Conservation (phyloP, 2,329 filamentous ascomycete species). For the Cordyceps cateniannulata region DNA sequence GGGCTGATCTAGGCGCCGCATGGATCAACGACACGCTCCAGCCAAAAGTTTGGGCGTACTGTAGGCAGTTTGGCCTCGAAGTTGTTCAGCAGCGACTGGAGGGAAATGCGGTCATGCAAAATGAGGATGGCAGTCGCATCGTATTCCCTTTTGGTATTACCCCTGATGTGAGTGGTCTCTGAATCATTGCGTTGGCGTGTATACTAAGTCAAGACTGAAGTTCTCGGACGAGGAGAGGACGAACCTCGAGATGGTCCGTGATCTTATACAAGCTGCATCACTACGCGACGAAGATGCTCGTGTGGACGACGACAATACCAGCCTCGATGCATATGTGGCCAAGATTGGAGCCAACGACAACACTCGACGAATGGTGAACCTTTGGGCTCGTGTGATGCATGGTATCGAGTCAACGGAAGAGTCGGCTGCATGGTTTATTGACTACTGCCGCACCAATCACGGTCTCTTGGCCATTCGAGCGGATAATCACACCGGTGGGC, state of each 20-base stretch:
- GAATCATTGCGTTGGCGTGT: too few species aligned
- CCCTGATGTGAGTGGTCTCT: background rate
- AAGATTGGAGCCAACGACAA: constrained; percentile 23
- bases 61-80: background rate
- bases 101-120: background rate
- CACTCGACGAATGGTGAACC: constrained; percentile 27
- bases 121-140: background rate
- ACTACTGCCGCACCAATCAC: constrained; percentile 30
- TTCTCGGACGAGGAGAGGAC: background rate
- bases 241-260: background rate
- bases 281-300: background rate
- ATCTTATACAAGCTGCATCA: background rate
- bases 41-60: background rate
- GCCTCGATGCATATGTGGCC: too few species aligned
- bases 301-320: background rate
- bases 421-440: constrained; percentile 31
- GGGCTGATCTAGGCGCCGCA: background rate
- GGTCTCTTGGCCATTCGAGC: constrained; percentile 29
- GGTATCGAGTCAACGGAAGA: constrained; percentile 30
- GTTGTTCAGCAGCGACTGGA: background rate
- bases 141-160: background rate
- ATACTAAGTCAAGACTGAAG: too few species aligned
- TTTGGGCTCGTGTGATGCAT: constrained; percentile 32
- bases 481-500: constrained; percentile 28
- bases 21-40: background rate